These are phyloP conservation scores for Quercus cerris DNA, from an alignment of 306 rosid genomes.

Conservation along the genomic window DNA sequence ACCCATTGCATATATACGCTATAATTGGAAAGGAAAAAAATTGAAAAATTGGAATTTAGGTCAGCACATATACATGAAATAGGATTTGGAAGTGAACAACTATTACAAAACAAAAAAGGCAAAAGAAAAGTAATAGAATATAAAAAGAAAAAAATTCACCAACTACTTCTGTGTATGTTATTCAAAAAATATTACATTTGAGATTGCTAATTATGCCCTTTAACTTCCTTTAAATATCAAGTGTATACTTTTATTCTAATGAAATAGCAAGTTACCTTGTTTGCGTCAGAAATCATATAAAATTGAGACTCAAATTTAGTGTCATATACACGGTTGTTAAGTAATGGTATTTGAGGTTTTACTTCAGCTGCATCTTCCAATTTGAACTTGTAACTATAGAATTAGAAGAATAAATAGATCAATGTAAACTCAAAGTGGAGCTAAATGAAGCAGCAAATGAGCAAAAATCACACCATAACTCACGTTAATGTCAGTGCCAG, in stretches of 20 bases:
- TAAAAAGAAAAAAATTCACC: not conserved
- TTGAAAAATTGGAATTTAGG: not conserved
- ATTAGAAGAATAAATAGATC: slow-evolving; percentile 21
- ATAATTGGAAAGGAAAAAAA: slow-evolving; percentile 27
- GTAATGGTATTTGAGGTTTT: slow-evolving; percentile 76
- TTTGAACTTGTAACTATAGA: slow-evolving; percentile 84
- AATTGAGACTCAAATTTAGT: slow-evolving; percentile 91
- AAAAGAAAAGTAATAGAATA: not conserved
- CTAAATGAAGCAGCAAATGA: slow-evolving; percentile 19
- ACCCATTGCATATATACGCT: slow-evolving; percentile 83
- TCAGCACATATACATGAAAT: slow-evolving; percentile 2
- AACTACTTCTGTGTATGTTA: not conserved
- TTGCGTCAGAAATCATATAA: slow-evolving; percentile 81
- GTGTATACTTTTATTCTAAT: not conserved
- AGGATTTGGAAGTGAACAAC: slow-evolving; percentile 16
- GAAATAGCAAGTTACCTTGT: slow-evolving; percentile 57
- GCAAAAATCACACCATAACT: slow-evolving; percentile 33
- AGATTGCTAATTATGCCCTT: slow-evolving; percentile 5
- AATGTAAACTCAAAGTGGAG: slow-evolving; percentile 6
- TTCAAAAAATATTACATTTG: not conserved
- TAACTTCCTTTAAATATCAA: not conserved
- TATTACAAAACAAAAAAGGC: not conserved
- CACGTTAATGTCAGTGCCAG: slow-evolving; percentile 83
- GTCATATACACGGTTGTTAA: slow-evolving; percentile 84
- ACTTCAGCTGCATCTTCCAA: slow-evolving; percentile 89